phyloP scores from a whole-genome alignment of 2,329 filamentous ascomycete species.

The Exutisphaerella laricina region DNA sequence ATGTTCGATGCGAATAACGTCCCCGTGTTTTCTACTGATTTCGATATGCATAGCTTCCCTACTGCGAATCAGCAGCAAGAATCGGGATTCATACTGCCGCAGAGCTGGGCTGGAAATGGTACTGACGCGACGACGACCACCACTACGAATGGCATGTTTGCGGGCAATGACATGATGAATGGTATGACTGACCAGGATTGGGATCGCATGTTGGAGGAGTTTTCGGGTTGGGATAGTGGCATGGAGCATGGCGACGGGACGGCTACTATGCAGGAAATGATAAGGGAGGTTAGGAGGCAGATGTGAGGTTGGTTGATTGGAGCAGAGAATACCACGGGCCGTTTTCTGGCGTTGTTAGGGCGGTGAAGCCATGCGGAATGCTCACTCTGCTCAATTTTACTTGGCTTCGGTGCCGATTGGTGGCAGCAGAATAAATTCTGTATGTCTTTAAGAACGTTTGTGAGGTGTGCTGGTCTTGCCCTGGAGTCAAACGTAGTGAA shows the following conservation, averaged over 20 bases:
- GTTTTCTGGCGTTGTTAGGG: too few relatives aligned
- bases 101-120: constrained; percentile 12
- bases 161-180: constrained; percentile 22
- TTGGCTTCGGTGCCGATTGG: too few relatives aligned
- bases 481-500: too few relatives aligned
- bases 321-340: too few relatives aligned
- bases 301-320: not conserved
- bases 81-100: constrained; percentile 21
- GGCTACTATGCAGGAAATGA: constrained; percentile 8
- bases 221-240: constrained; percentile 21
- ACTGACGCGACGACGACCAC: constrained; percentile 12
- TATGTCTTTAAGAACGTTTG: too few relatives aligned
- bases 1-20: constrained; percentile 15
- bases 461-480: too few relatives aligned
- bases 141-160: constrained; percentile 3
- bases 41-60: constrained; percentile 21
- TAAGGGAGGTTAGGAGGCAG: not conserved
- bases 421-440: too few relatives aligned
- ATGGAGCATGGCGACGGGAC: constrained; percentile 11
- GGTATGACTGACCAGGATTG: constrained; percentile 30
- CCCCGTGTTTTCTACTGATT: constrained; percentile 16
- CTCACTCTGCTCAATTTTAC: too few relatives aligned
- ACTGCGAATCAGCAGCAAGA: constrained; percentile 11
- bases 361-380: too few relatives aligned
- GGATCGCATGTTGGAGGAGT: constrained; percentile 27